Base-by-base conservation (phyloP, 495 filamentous ascomycete genomes). In the Aspergillus diversus region DNA sequence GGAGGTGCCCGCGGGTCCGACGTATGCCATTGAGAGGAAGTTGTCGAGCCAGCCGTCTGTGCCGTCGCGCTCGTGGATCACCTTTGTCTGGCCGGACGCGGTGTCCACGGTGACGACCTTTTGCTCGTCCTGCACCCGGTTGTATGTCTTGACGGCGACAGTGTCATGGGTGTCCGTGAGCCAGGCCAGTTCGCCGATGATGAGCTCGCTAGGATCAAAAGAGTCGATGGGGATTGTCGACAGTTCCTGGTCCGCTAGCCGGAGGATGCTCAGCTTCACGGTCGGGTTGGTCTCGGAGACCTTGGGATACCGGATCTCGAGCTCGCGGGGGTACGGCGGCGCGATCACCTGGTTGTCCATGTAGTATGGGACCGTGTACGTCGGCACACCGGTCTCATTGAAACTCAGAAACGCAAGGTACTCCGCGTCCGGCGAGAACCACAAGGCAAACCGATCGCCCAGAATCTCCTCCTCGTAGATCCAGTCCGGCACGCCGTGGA, bases 41-140 rank as follows among this genome's bases (percentile, higher is more conserved):
- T 65, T 68, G 42, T 68, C 66, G n/a, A 68, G 47, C 66, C 66
- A 68, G 31, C 63, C 66, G n/a, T 68, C 66, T 0, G 62, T 68
- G 5, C 66, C 66, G 39, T 68, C 66, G 13, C 63, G 62, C 47
- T 68, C 66, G 47, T 63, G 46, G 15, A 61, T 59, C 0, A 58
- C 54, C 5, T 47, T 37, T 2, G 62, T 48, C 11, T 31, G 2
- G 9, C 63, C 52, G 5, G 66, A 65, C 0, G 33, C 43, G 13
- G 55, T 42, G 9, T 65, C 63, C 5, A 68, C 56, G 13, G 63
- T 61, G 46, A 68, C 59, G 5, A 68, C 66, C 32, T 64, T 65
- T 33, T 62, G 63, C 31, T 57, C 43, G 43, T 68, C 66, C 52
- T 68, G 66, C 6, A 65, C 66, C 13, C 66, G 66, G 12, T 68